Evolutionary conservation across 805 yeast species (phyloP), one percentile per base, ranked within the genome.

Genomic region (Limtongia smithiae): DNA sequence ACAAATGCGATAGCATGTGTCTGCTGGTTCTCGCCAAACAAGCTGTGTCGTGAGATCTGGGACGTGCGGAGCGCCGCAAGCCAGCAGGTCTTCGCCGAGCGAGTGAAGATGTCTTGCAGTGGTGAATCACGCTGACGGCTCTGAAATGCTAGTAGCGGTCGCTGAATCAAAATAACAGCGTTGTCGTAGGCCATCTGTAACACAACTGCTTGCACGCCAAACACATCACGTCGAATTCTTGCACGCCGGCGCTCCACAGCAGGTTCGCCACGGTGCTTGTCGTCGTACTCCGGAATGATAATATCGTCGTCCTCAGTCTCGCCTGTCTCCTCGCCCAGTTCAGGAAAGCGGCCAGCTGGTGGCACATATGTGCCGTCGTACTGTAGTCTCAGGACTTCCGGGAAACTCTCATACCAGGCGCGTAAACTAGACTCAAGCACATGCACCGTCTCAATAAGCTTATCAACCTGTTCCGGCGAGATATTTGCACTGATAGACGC

Each of bases 11-110:
- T 36, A 12, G 46, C 45, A 27, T 51, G 53, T 4, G 36, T 33
- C n/a, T 42, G 45, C 39, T 41, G 54, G 14, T 37, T 24, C 4
- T 41, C 44, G 8, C 36, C 36, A n/a, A 51, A 46, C 6, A 49
- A 22, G 5, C 42, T 32, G 20, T 41, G 46, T 15, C 37, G 35
- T n/a, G 52, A 33, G 8, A 48, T 38, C 30, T 20, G 21, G 7
- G 55, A 48, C 15, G 55, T 48, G 5, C 50, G 52, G 32, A 51
- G 25, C 7, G 52, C 55, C 2, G 53, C 30, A 8, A 35, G 37
- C 49, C 55, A 49, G 28, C 55, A 51, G 12, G 39, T 32, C 15
- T 51, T 41, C 3, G 50, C 39, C 9, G 55, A 43, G 5, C 21
- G 40, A 7, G 41, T 17, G 12, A 51, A 46, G 21, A 50, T 41